Evolutionary conservation across 2,329 filamentous ascomycete genomes (phyloP), one percentile per base, ranked within the genome.

Genomic region (Macroventuria anomochaeta): DNA sequence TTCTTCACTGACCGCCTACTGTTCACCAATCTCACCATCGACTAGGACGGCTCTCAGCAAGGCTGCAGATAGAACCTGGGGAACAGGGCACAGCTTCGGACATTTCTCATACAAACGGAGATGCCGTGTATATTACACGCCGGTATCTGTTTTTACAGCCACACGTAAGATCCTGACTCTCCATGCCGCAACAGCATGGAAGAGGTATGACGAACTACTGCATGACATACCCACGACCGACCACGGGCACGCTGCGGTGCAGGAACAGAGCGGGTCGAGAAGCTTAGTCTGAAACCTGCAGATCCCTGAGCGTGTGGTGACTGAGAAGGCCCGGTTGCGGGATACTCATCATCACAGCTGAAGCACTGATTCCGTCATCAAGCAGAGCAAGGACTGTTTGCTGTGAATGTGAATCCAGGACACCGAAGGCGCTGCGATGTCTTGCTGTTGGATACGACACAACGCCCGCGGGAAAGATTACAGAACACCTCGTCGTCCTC

Each of bases 191-290:
- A 32, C 43, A 39, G 37, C 34, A 31, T 34, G 21, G 13, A n/a
- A n/a, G 15, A 33, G 5, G 17, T 32, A 28, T 17, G 33, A 34
- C 31, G 43, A 48, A 39, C 25, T 25, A 49, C 36, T 54, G 51
- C 51, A 49, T 49, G 40, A 44, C 44, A 54, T 54, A 44, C 15
- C 25, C 42, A 46, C 20, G 18, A 38, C 25, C 32, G 37, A 38
- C 10, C 4, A 32, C 17, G 44, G 28, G 39, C 50, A 43, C 18
- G 20, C 21, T 25, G 17, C 25, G 32, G 38, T 33, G 15, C 39
- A 49, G 23, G 11, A 36, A 47, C 51, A 44, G 51, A 34, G 40
- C 44, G 44, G 44, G 39, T 31, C 51, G 51, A 38, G 51, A 48
- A 26, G 38, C 44, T 44, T 44, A 29, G 51, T 26, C 34, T 28